Evolutionary conservation across 2,329 filamentous ascomycete genomes (phyloP), one percentile per base, ranked within the genome.

Genomic region (Fusarium equiseti): DNA sequence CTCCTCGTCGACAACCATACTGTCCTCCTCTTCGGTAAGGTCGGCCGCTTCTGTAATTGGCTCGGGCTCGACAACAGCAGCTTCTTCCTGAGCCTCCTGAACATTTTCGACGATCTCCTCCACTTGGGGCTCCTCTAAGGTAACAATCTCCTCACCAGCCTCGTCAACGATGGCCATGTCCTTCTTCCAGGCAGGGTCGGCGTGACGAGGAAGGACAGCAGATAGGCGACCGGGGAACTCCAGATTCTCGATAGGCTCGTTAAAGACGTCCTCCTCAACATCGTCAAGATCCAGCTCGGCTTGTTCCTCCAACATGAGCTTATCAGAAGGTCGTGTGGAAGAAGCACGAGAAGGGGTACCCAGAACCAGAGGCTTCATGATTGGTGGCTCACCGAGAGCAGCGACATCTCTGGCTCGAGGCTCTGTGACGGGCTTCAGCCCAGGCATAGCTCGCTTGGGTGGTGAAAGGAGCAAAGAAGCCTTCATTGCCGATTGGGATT

Each of bases 381-480:
- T 71, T 4, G 81, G 79, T 29, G 78, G 79, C 31, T 76, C 77
- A 8, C 71, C 74, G 12, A 77, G 55, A 4, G 51, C 31, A 13
- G 58, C 46, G 29, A 65, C n/a, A 40, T 75, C 71, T 18, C 70
- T 70, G 11, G 64, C 59, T 45, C 67, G 70, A 31, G 75, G 66
- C 32, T 81, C 78, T 5, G 75, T 73, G 4, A 79, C 68, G 18
- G 81, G 76, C 48, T 78, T 78, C 63, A 82, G 63, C 8, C 76
- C 76, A 16, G 79, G 77, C 48, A 81, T 76, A 5, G 79, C 76
- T 54, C 84, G 80, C 73, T 87, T 88, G 2, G 85, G 84, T 6
- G 85, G 86, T 11, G 88, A 88, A 49, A 83, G 82, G 8, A 87
- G 75, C 9, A 86, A 77, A 1, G 85, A 84, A 12, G 79, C 73